Evolutionary conservation across 345 rosid genomes (phyloP), one percentile per base, ranked within the genome.

Genomic region (Noccaea bulbosa): DNA sequence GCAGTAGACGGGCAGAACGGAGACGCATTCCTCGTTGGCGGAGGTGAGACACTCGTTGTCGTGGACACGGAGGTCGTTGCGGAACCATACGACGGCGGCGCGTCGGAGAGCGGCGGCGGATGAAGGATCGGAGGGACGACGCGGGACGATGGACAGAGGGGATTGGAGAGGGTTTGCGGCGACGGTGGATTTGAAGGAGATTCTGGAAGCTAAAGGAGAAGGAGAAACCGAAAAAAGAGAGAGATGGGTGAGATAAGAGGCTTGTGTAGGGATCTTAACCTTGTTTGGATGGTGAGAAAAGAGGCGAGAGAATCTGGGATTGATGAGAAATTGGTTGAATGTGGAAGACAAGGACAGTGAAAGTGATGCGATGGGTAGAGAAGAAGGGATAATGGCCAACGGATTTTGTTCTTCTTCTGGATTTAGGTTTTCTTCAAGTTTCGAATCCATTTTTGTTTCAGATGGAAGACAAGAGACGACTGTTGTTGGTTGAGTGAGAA

Each of bases 1-100:
- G 80, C 99, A 95, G 71, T 88, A 95, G 20, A 95, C 99, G 2
- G 93, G 97, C 53, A 95, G 76, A 53, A 92, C 88, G 16, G 99
- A 95, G 77, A 90, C 46, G 63, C 90, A 88, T 69, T 95, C 99
- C 5, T 86, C 81, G 75, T 84, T 85, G 70, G 98, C 99, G 1
- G 96, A 59, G 79, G 58, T 82, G 65, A 95, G 96, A 72, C 84
- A 87, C 67, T 92, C 98, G 58, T 95, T 95, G 81, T 95, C 99
- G 49, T 90, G 88, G 59, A 90, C 88, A 11, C 99, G 97, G 50
- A 95, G 81, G 83, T 95, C 99, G 43, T 87, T 88, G 4, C 99
- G 98, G 82, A 92, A 90, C 97, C 97, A 90, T 38, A 90, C 93
- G 63, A 95, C 69, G 81, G 97, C 68, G 47, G 94, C 83, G 41